A percentile compares a stretch with the other conserved stretches of the same genome.
phyloP scores from a whole-genome alignment of 768 basidiomycete species.

The Suillus spraguei region DNA sequence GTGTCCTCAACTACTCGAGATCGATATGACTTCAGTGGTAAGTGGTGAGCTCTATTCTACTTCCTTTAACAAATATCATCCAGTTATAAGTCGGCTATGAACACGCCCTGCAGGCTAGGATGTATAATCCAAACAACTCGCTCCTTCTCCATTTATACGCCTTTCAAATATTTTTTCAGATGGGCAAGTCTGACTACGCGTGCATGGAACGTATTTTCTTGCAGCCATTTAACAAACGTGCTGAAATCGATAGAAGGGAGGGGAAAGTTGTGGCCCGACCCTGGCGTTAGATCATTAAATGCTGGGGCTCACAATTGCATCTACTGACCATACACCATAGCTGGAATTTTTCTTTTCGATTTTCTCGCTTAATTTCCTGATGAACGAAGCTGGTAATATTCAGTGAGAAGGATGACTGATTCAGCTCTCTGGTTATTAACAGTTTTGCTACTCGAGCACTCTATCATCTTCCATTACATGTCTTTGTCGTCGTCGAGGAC shows the following conservation, averaged over 20 bases:
- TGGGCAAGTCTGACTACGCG: not conserved
- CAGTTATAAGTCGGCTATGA: not conserved
- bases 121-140: not conserved
- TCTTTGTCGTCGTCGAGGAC: not conserved
- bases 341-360: not conserved
- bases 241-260: not conserved
- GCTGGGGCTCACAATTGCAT: not conserved
- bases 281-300: not conserved
- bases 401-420: not conserved
- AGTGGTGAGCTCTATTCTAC: not conserved
- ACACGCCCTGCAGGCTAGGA: not conserved
- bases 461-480: not conserved
- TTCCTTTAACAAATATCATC: not conserved
- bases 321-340: not conserved
- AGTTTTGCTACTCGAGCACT: not conserved
- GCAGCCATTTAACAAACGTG: not conserved
- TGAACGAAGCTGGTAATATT: not conserved
- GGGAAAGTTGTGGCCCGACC: not conserved
- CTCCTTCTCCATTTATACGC: not conserved
- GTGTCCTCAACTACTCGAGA: not conserved
- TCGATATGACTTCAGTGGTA: not conserved
- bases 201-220: not conserved
- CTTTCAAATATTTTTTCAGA: not conserved
- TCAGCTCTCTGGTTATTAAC: not conserved
- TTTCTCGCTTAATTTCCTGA: not conserved